Percentiles rank a stretch among this genome's conserved stretches.
Evolutionary conservation across 2,329 filamentous ascomycete species (phyloP).

Genomic region (Colletotrichum tamarilloi): DNA sequence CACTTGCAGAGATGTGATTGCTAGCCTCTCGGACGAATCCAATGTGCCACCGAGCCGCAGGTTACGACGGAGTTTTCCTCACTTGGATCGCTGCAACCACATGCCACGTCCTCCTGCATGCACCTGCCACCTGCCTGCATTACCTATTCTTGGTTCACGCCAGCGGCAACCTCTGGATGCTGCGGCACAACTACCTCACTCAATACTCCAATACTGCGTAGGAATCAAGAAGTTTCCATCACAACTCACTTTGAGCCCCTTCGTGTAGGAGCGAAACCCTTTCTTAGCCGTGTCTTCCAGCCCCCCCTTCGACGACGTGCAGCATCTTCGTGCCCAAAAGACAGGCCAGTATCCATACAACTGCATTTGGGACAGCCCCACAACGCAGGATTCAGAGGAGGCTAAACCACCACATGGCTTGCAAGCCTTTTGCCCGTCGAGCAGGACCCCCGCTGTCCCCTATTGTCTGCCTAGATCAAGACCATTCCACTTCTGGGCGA

Average conservation of each 20-base stretch:
- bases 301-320: constrained; percentile 6
- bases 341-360: background rate
- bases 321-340: constrained; percentile 7
- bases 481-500: constrained; percentile 10
- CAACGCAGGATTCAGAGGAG: constrained; percentile 26
- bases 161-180: constrained; percentile 2
- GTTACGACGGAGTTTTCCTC: constrained; percentile 10
- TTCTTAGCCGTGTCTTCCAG: constrained; percentile 1
- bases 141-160: constrained; percentile 25
- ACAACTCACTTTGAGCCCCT: constrained; percentile 4
- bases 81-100: constrained; percentile 32
- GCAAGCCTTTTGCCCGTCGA: constrained; percentile 2
- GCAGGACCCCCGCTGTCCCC: constrained; percentile 9
- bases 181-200: background rate
- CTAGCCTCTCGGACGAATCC: constrained; percentile 23
- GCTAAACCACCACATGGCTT: constrained; percentile 33
- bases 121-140: background rate
- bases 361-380: constrained; percentile 19
- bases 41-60: constrained; percentile 13
- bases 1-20: constrained; percentile 22
- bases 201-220: background rate
- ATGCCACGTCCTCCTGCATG: constrained; percentile 31
- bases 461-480: constrained; percentile 4
- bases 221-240: background rate
- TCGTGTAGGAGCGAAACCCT: background rate